Conservation (phyloP, 2,329 filamentous ascomycete species). For the Trichoderma semiorbis region DNA sequence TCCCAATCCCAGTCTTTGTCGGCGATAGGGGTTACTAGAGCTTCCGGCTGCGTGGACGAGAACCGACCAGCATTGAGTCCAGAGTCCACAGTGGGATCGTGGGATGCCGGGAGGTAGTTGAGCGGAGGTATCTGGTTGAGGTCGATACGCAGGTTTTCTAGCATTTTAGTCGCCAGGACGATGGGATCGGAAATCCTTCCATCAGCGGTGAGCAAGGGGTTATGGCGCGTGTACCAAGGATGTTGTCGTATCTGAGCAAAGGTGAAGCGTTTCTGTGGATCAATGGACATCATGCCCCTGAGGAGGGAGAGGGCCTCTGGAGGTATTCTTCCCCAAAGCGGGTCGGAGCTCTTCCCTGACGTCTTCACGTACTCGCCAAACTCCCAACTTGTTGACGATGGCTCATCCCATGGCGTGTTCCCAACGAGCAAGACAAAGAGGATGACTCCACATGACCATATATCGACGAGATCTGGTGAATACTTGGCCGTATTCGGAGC, state of each 20-base stretch:
- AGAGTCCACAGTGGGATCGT: conserved; percentile 70
- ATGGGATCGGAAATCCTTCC: conserved; percentile 77
- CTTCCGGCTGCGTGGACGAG: conserved; percentile 83
- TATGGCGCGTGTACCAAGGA: conserved; percentile 88
- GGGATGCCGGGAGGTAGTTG: conserved; percentile 28
- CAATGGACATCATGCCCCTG: conserved; percentile 87
- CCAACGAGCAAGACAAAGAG: conserved; percentile 92
- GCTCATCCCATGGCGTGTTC: conserved; percentile 97
- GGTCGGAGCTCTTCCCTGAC: conserved; percentile 77
- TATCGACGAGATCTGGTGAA: conserved; percentile 76
- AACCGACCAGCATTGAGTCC: conserved; percentile 47
- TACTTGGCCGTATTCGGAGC: conserved; percentile 57
- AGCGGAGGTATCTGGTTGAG: conserved; percentile 64
- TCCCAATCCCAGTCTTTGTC: conserved; percentile 88
- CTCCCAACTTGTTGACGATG: conserved; percentile 81
- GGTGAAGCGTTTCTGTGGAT: conserved; percentile 72
- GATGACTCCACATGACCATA: conserved; percentile 99
- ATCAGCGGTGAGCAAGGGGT: conserved; percentile 69
- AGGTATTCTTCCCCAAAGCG: conserved; percentile 79
- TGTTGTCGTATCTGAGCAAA: conserved; percentile 84
- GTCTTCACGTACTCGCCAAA: conserved; percentile 82
- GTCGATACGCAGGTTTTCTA: conserved; percentile 85
- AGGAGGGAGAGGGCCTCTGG: conserved; percentile 73
- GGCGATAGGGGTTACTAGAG: conserved; percentile 60
- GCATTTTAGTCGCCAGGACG: conserved; percentile 88